Evolutionary conservation across 257 asterid species (phyloP).

Genomic region (Solanum medicagineum): DNA sequence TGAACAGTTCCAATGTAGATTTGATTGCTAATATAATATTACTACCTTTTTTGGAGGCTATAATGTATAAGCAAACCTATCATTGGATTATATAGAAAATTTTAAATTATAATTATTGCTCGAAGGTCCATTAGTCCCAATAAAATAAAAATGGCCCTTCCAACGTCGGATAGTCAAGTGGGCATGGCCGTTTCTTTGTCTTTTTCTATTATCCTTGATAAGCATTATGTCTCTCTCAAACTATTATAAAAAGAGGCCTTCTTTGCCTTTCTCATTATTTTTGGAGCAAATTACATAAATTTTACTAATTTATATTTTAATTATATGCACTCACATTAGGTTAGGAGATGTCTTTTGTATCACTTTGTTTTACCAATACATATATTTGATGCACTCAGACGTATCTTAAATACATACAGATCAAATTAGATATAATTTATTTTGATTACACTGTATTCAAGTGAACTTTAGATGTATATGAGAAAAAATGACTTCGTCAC

Average conservation of each 20-base stretch:
- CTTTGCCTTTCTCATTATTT: neutral
- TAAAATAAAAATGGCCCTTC: neutral
- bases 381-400: no score
- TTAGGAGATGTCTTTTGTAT: no score
- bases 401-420: no score
- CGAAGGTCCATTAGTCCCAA: neutral
- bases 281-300: no score
- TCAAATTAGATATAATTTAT: no score
- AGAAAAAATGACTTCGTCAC: no score
- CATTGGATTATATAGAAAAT: neutral
- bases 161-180: neutral
- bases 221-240: neutral
- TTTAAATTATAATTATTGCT: neutral
- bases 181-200: neutral
- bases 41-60: neutral
- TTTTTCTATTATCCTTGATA: neutral
- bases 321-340: no score
- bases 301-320: no score
- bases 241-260: neutral
- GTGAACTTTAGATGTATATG: no score
- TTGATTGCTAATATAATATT: neutral
- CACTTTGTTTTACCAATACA: no score
- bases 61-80: neutral
- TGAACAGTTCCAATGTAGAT: neutral
- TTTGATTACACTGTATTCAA: no score